Percentiles rank a stretch among this genome's conserved stretches.
These are phyloP conservation scores for Hypoxylon trugodes DNA, from an alignment of 495 filamentous ascomycete genomes.

Conservation along the genomic window DNA sequence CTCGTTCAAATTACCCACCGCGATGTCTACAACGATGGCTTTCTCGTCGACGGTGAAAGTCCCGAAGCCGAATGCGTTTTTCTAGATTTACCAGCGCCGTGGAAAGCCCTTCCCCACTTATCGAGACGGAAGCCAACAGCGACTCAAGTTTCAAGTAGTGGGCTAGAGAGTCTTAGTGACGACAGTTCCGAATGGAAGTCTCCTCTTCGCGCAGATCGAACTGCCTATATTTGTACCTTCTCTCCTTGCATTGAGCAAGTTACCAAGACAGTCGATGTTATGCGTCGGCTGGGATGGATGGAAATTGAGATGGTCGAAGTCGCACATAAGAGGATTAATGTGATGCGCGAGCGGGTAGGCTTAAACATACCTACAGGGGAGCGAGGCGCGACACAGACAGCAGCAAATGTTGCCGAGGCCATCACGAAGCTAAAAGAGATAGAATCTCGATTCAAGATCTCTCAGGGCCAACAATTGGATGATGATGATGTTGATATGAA, in stretches of 20 bases:
- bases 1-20: conserved; percentile 86
- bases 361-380: conserved; percentile 50
- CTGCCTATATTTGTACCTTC: conserved; percentile 88
- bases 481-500: conserved; percentile 43
- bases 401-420: conserved; percentile 79
- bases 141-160: conserved; percentile 19
- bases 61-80: conserved; percentile 85
- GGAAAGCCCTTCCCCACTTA: conserved; percentile 87
- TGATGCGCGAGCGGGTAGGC: conserved; percentile 82
- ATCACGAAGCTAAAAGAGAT: conserved; percentile 73
- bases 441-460: conserved; percentile 68
- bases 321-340: conserved; percentile 75
- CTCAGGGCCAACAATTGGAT: conserved; percentile 55
- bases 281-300: conserved; percentile 86
- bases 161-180: conserved; percentile 19
- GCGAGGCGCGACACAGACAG: conserved; percentile 58
- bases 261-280: conserved; percentile 76
- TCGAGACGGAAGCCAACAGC: conserved; percentile 63
- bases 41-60: conserved; percentile 64
- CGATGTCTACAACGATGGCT: conserved; percentile 91
- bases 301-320: conserved; percentile 92
- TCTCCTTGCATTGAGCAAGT: conserved; percentile 97
- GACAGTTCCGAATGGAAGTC: conserved; percentile 57
- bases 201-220: conserved; percentile 71
- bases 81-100: conserved; percentile 92